Evolutionary conservation across 345 rosid genomes (phyloP).

Genomic region (Noccaea bulbosa): DNA sequence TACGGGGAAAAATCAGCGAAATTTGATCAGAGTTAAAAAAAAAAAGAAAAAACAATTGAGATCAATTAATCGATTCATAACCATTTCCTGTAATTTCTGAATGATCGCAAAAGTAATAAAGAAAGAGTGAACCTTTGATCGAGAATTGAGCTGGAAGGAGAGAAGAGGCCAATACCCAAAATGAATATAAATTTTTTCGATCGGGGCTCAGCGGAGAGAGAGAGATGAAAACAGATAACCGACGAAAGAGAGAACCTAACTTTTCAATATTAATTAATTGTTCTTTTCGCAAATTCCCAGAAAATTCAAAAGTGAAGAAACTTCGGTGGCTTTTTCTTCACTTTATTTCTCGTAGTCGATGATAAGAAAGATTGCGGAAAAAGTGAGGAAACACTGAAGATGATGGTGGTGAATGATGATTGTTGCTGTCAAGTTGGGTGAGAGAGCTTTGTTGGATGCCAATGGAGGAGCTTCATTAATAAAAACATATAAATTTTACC

Average conservation of each 20-base stretch:
- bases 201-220: conserved; percentile 18
- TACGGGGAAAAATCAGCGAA: conserved; percentile 6
- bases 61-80: neutral
- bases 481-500: neutral
- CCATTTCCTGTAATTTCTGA: conserved; percentile 1
- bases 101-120: conserved; percentile 6
- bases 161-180: conserved; percentile 30
- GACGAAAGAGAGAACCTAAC: conserved; percentile 30
- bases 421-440: conserved; percentile 30
- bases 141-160: conserved; percentile 20
- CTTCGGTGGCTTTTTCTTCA: neutral
- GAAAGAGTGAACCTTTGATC: conserved; percentile 31
- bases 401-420: conserved; percentile 26
- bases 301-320: conserved; percentile 15
- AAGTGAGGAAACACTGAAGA: conserved; percentile 36
- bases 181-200: neutral
- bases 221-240: conserved; percentile 31
- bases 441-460: conserved; percentile 32
- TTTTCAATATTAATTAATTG: conserved; percentile 5
- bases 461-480: conserved; percentile 36
- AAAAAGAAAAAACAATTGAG: conserved; percentile 2
- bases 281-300: conserved; percentile 12
- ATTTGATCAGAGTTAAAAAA: neutral
- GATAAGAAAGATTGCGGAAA: conserved; percentile 32
- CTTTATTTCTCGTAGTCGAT: conserved; percentile 6